Percentiles rank a stretch among this genome's conserved stretches.
Conservation (phyloP, 2,329 filamentous ascomycete genomes). For the Fusarium sp. region DNA sequence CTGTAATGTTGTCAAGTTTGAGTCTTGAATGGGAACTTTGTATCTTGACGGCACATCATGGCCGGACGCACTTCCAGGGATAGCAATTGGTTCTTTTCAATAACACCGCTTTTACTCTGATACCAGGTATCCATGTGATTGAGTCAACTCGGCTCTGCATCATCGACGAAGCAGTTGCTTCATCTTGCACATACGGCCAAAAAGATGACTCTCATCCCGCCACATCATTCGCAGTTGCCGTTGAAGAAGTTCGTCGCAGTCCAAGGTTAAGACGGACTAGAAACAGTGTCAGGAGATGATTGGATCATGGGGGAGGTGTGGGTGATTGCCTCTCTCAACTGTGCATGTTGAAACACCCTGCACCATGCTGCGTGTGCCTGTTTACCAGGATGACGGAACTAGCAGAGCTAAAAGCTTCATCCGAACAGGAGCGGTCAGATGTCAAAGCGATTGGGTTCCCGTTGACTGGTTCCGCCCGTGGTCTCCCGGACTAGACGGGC, state of each 20-base stretch:
- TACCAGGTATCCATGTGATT: not conserved
- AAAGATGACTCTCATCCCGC: not conserved
- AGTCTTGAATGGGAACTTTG: not conserved
- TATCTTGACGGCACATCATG: not conserved
- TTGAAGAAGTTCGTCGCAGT: not conserved
- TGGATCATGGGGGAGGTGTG: not conserved
- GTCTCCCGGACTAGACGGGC: not conserved
- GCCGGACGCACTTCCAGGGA: not conserved
- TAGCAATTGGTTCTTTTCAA: not conserved
- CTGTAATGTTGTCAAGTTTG: not conserved
- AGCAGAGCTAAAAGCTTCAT: not conserved
- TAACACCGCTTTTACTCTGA: not conserved
- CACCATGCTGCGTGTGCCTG: not conserved
- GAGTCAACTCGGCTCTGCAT: not conserved
- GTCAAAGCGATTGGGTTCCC: not conserved
- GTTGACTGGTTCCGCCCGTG: not conserved
- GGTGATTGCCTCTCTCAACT: not conserved
- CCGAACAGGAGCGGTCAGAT: not conserved
- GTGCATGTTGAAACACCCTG: constrained; percentile 1
- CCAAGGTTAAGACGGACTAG: not conserved
- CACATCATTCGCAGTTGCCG: not conserved
- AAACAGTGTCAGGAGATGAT: constrained; percentile 1
- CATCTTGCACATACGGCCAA: not conserved
- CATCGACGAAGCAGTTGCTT: not conserved
- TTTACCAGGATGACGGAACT: not conserved